Conservation (phyloP, 2,329 filamentous ascomycete genomes). For the Ceratocystis ficicola region DNA sequence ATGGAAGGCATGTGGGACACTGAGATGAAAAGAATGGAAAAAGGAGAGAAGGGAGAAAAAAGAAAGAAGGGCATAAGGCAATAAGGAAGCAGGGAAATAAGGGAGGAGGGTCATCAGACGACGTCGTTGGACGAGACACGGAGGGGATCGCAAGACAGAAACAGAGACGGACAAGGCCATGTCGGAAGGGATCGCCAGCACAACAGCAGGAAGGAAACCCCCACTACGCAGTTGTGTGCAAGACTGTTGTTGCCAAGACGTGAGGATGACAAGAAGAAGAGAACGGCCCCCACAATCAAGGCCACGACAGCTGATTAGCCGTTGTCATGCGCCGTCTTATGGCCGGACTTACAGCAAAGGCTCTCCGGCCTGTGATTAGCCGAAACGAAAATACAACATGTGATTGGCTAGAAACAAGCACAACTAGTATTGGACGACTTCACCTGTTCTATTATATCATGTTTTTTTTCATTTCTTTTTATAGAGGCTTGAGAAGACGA, state of each 20-base stretch:
- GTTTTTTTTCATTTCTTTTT: background rate
- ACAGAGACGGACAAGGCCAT: slow-evolving; percentile 2
- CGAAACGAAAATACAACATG: background rate
- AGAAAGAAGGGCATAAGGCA: background rate
- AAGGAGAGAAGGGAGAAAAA: background rate
- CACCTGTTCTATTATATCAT: background rate
- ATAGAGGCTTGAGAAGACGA: background rate
- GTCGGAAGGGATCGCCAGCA: background rate
- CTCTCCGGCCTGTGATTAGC: background rate
- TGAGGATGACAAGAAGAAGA: background rate
- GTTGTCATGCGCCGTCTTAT: background rate
- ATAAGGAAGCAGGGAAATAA: background rate
- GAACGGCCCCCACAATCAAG: background rate
- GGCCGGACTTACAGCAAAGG: background rate
- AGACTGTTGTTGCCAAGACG: background rate
- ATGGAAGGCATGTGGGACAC: background rate
- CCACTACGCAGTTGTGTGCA: background rate
- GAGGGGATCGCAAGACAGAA: slow-evolving; percentile 3
- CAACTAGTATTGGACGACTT: background rate
- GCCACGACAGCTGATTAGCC: background rate
- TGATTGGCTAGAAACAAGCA: background rate
- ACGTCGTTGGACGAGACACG: background rate
- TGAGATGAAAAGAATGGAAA: background rate
- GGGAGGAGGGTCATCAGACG: background rate
- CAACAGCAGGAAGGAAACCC: background rate